These are phyloP conservation scores for Solanum bukasovii DNA, from an alignment of 257 asterid species.

Conservation along the genomic window DNA sequence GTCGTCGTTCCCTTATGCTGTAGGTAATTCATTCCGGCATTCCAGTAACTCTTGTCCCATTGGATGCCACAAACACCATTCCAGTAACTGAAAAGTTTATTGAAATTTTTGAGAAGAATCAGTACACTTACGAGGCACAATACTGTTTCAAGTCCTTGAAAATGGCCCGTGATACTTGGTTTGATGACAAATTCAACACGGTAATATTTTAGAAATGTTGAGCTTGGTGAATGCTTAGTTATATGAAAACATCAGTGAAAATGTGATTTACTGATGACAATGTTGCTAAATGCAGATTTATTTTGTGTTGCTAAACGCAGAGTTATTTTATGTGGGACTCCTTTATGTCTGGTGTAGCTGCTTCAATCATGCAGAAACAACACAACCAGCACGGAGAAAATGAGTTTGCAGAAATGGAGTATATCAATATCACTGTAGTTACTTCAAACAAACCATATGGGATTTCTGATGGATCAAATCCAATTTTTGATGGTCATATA, in stretches of 20 bases:
- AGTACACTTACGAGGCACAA: slow-evolving; percentile 72
- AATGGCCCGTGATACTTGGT: slow-evolving; percentile 72
- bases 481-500: slow-evolving; percentile 44
- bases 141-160: slow-evolving; percentile 73
- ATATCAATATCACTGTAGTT: slow-evolving; percentile 63
- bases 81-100: slow-evolving; percentile 46
- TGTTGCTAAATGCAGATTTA: slow-evolving; percentile 10
- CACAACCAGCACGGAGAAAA: slow-evolving; percentile 42
- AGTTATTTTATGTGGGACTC: slow-evolving; percentile 93
- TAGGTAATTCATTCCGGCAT: slow-evolving; percentile 84
- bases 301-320: slow-evolving; percentile 28
- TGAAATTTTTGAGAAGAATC: slow-evolving; percentile 53
- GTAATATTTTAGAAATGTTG: slow-evolving; percentile 18
- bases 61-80: slow-evolving; percentile 89
- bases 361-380: slow-evolving; percentile 58
- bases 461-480: slow-evolving; percentile 61
- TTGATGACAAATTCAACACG: slow-evolving; percentile 45
- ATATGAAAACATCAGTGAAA: background rate
- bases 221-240: background rate
- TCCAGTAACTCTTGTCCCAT: slow-evolving; percentile 73
- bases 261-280: background rate
- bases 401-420: slow-evolving; percentile 75
- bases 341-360: slow-evolving; percentile 64
- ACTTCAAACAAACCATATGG: slow-evolving; percentile 82
- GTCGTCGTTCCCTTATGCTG: background rate